Evolutionary conservation across 768 basidiomycete species (phyloP), one percentile per base, ranked within the genome.

Genomic region (Trametes villosa): DNA sequence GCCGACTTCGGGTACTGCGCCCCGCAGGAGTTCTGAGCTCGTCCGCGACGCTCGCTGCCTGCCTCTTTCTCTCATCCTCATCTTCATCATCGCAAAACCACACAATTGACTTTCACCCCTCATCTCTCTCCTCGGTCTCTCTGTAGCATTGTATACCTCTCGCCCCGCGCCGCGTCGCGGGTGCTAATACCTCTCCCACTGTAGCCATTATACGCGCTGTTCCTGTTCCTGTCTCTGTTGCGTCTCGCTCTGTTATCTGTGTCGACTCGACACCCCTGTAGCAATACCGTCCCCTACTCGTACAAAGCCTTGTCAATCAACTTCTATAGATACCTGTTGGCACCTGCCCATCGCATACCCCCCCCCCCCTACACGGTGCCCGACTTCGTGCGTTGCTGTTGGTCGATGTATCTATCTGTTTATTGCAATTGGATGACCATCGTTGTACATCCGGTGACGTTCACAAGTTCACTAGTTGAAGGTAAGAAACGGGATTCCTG

Each of bases 141-240:
- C 40, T 44, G 45, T 61, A 61, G 53, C 53, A 50, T 29, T 44
- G 9, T 44, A 48, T 41, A 30, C 46, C 53, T n/a, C 45, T 24
- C 26, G 30, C 30, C 38, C 18, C 33, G 29, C 47, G 26, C 53
- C 27, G 46, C 46, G 13, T 9, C 27, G 40, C 20, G 48, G 47
- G 41, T 44, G 47, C 48, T 55, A 51, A 61, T 61, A 50, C 47
- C 53, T 61, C 57, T n/a, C n/a, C n/a, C 59, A 41, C 54, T 62
- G 60, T 62, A 62, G 60, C 60, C 42, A 57, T 56, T 51, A 51
- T n/a, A 41, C n/a, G 31, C 24, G 40, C 42, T 31, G 11, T 18
- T 31, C 42, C n/a, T n/a, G n/a, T n/a, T n/a, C n/a, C n/a, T n/a
- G n/a, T n/a, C n/a, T n/a, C n/a, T n/a, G n/a, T n/a, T n/a, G n/a